These are phyloP conservation scores for Geotrichum candidum DNA, from an alignment of 1,139 yeast genomes.

Conservation along the genomic window DNA sequence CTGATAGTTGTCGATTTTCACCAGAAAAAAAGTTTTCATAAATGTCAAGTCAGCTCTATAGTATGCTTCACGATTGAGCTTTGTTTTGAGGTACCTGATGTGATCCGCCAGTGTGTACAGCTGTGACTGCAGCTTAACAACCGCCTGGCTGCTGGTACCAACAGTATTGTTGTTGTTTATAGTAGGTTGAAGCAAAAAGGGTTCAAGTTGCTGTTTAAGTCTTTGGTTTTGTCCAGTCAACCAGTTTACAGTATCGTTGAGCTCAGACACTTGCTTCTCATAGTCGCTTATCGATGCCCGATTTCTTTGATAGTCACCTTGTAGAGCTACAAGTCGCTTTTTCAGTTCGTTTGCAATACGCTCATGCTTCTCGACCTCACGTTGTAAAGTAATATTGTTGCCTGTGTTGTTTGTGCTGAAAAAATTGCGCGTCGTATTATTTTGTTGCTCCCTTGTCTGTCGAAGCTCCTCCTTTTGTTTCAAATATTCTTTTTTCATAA, in stretches of 20 bases:
- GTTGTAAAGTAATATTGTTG: not conserved
- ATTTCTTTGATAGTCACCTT: not conserved
- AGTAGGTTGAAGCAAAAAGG: not conserved
- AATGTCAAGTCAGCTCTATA: slow-evolving; percentile 47
- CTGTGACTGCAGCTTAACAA: not conserved
- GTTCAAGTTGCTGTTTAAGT: not conserved
- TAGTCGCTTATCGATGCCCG: not conserved
- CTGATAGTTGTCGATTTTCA: slow-evolving; percentile 45
- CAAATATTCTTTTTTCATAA: slow-evolving; percentile 9
- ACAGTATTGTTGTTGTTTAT: not conserved
- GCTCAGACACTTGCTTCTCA: not conserved
- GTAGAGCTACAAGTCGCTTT: not conserved
- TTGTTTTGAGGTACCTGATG: slow-evolving; percentile 23
- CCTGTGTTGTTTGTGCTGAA: not conserved
- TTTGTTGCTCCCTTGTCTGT: not conserved
- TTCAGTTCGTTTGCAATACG: not conserved
- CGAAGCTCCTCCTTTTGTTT: slow-evolving; percentile 2
- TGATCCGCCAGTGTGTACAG: slow-evolving; percentile 23
- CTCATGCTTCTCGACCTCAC: not conserved
- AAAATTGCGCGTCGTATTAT: not conserved
- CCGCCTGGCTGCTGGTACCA: not conserved
- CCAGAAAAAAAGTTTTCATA: slow-evolving; percentile 46
- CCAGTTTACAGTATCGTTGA: not conserved
- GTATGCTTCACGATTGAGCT: slow-evolving; percentile 29
- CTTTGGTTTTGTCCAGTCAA: not conserved